Conservation (phyloP, 306 rosid genomes). For the Quercus wislizeni region DNA sequence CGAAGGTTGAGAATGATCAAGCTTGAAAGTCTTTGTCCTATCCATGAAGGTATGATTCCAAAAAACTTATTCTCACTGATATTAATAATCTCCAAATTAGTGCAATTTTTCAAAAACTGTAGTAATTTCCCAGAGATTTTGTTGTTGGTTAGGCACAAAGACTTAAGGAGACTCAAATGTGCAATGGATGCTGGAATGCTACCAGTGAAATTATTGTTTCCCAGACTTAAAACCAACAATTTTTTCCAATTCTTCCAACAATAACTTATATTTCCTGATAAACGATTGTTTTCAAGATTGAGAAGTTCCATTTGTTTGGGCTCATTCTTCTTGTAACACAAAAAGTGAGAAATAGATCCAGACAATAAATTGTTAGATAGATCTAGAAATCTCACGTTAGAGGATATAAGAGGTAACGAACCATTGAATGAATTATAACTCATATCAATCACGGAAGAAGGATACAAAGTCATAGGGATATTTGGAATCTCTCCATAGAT, state of each 20-base stretch:
- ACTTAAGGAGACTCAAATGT: background rate
- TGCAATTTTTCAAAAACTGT: too few species aligned
- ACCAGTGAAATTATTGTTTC: background rate
- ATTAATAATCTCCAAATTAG: too few species aligned
- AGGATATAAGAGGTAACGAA: slow-evolving; percentile 15
- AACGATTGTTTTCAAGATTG: slow-evolving; percentile 10
- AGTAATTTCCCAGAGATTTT: too few species aligned
- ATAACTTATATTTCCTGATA: slow-evolving; percentile 12
- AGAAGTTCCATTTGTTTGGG: background rate
- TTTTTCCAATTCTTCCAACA: background rate
- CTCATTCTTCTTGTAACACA: background rate
- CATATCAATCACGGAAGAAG: background rate
- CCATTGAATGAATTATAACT: slow-evolving; percentile 25
- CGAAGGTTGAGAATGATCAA: too few species aligned
- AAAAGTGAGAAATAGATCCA: background rate
- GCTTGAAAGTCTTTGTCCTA: too few species aligned
- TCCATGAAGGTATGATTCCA: too few species aligned
- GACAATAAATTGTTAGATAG: slow-evolving; percentile 26
- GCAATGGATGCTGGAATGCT: slow-evolving; percentile 12
- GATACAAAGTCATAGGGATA: background rate
- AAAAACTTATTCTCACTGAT: too few species aligned
- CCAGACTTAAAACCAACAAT: background rate
- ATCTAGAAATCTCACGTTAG: fast-evolving
- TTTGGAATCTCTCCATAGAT: slow-evolving; percentile 21
- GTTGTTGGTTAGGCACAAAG: slow-evolving; percentile 1